Evolutionary conservation across 1,284 basidiomycete species (phyloP).

Genomic region (Apiotrichum veenhuisii): DNA sequence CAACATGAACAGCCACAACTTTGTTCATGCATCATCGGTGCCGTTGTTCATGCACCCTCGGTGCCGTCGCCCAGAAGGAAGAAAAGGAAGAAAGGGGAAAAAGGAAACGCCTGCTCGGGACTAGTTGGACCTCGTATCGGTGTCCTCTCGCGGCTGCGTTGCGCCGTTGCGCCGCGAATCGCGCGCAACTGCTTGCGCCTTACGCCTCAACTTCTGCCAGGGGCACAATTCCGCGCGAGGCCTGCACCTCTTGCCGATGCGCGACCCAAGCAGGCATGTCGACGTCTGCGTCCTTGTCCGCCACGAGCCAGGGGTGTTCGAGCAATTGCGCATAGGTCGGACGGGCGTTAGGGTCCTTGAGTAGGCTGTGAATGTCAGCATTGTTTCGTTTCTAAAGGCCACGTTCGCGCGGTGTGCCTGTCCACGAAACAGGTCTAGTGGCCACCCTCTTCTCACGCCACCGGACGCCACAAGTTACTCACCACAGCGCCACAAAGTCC

Average conservation of each 20-base stretch:
- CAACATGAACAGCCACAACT: too few species aligned
- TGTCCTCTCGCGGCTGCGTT: too few species aligned
- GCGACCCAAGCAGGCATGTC: conserved; percentile 81
- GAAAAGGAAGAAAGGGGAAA: too few species aligned
- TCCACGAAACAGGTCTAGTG: conserved; percentile 49
- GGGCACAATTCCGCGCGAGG: conserved; percentile 33
- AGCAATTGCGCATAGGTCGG: conserved; percentile 83
- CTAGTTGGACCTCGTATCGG: too few species aligned
- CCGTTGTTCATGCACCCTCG: too few species aligned
- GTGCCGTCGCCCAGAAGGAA: too few species aligned
- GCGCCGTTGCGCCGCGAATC: too few species aligned
- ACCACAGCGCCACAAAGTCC: conserved; percentile 55
- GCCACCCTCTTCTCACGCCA: conserved; percentile 28
- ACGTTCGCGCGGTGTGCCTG: neutral
- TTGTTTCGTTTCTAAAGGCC: neutral
- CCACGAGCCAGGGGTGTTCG: conserved; percentile 66
- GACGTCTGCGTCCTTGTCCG: conserved; percentile 59
- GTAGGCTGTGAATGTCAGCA: conserved; percentile 56
- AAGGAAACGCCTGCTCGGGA: too few species aligned
- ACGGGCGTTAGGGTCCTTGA: conserved; percentile 70
- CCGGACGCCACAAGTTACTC: conserved; percentile 21
- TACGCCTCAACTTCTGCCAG: conserved; percentile 28
- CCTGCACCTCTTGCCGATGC: conserved; percentile 57
- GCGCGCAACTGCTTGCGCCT: too few species aligned
- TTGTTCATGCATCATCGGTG: too few species aligned